Evolutionary conservation across 495 filamentous ascomycete species (phyloP).

Genomic region (Neurospora tetrasperma): DNA sequence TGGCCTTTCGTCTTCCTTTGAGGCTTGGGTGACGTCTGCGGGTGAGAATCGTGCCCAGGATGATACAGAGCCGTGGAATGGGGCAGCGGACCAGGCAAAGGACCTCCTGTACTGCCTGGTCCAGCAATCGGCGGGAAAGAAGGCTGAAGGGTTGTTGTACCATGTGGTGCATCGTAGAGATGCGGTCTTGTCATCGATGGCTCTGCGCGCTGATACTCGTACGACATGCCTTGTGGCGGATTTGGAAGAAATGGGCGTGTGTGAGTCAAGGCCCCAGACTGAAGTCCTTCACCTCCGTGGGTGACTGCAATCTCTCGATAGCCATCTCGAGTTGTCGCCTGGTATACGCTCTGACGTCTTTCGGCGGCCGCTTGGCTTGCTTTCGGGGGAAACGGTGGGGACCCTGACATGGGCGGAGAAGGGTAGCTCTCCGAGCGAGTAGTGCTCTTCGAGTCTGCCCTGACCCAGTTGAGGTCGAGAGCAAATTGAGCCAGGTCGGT

Average conservation of each 20-base stretch:
- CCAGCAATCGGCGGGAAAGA: constrained; percentile 27
- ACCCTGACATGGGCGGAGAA: constrained; percentile 81
- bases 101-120: constrained; percentile 6
- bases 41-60: constrained; percentile 23
- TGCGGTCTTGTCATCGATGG: constrained; percentile 25
- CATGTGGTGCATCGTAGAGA: constrained; percentile 26
- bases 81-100: constrained; percentile 18
- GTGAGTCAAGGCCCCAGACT: constrained; percentile 20
- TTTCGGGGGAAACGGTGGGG: constrained; percentile 58
- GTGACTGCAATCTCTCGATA: constrained; percentile 32
- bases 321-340: constrained; percentile 36
- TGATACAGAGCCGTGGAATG: constrained; percentile 28
- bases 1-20: constrained; percentile 87
- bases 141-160: constrained; percentile 21
- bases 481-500: constrained; percentile 56
- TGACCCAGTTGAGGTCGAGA: constrained; percentile 58
- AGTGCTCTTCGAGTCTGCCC: constrained; percentile 57
- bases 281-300: constrained; percentile 31
- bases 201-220: constrained; percentile 29
- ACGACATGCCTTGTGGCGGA: constrained; percentile 29
- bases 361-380: constrained; percentile 49
- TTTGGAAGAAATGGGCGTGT: constrained; percentile 29
- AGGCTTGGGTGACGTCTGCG: constrained; percentile 45
- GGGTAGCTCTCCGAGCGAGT: constrained; percentile 56
- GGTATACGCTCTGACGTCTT: constrained; percentile 43